A percentile compares a stretch with the other conserved stretches of the same genome.
These are phyloP conservation scores for Globisporangium lucens DNA, from an alignment of 352 stramenopile genomes.

Conservation along the genomic window DNA sequence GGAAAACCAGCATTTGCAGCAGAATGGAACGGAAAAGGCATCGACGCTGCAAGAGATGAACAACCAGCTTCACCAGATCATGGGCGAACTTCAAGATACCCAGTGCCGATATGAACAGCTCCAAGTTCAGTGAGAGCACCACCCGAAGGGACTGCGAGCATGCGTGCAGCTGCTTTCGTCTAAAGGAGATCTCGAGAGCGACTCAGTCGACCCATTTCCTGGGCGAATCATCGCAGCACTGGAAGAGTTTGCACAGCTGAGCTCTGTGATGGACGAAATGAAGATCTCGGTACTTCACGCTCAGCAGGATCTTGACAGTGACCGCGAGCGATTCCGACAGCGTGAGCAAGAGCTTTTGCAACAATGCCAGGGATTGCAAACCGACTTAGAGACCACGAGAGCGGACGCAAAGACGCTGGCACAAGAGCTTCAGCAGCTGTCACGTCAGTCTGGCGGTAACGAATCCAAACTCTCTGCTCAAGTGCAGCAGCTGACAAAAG, in stretches of 20 bases:
- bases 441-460: conserved; percentile 30
- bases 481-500: conserved; percentile 46
- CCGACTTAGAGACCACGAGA: conserved; percentile 38
- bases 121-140: conserved; percentile 25
- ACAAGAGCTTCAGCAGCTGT: conserved; percentile 51
- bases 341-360: conserved; percentile 45
- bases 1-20: conserved; percentile 44
- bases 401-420: conserved; percentile 46
- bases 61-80: conserved; percentile 40
- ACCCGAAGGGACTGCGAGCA: conserved; percentile 21
- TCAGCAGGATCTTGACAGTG: conserved; percentile 45
- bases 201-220: conserved; percentile 20
- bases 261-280: conserved; percentile 34
- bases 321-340: conserved; percentile 31
- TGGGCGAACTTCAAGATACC: conserved; percentile 31
- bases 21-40: conserved; percentile 42
- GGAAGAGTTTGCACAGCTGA: conserved; percentile 22
- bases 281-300: conserved; percentile 44
- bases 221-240: conserved; percentile 17
- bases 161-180: conserved; percentile 33
- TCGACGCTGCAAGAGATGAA: conserved; percentile 57
- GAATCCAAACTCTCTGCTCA: conserved; percentile 39
- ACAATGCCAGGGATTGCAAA: conserved; percentile 24
- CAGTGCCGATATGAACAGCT: conserved; percentile 35
- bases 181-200: neutral